These are phyloP conservation scores for Paraleonurus japonicus DNA, from an alignment of 257 asterid species.

Conservation along the genomic window DNA sequence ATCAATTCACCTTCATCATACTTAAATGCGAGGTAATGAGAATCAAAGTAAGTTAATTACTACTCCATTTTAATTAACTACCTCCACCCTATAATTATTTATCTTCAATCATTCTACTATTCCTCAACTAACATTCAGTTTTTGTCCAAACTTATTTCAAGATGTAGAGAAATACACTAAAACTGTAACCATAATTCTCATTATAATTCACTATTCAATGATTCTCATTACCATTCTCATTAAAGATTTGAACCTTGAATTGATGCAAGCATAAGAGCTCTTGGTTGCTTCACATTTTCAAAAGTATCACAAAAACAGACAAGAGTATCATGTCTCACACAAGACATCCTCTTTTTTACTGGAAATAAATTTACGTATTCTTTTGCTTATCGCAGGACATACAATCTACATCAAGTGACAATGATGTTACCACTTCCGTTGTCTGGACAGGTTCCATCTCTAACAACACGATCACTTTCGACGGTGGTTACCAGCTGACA, in stretches of 20 bases:
- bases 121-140: too few relatives aligned
- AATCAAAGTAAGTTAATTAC: too few relatives aligned
- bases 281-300: background rate
- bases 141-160: too few relatives aligned
- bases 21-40: too few relatives aligned
- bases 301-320: background rate
- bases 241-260: background rate
- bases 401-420: constrained; percentile 43
- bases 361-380: background rate
- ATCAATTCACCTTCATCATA: too few relatives aligned
- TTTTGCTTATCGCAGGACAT: constrained; percentile 52
- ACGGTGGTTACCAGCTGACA: constrained; percentile 70
- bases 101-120: too few relatives aligned
- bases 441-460: constrained; percentile 77
- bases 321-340: background rate
- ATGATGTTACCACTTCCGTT: constrained; percentile 66
- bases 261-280: background rate
- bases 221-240: too few relatives aligned
- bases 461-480: constrained; percentile 54
- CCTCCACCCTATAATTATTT: too few relatives aligned
- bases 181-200: too few relatives aligned
- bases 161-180: too few relatives aligned
- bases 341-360: background rate
- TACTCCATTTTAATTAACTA: too few relatives aligned
- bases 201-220: too few relatives aligned